Evolutionary conservation across 495 filamentous ascomycete genomes (phyloP).

Genomic region (Lindgomyces ingoldianus): DNA sequence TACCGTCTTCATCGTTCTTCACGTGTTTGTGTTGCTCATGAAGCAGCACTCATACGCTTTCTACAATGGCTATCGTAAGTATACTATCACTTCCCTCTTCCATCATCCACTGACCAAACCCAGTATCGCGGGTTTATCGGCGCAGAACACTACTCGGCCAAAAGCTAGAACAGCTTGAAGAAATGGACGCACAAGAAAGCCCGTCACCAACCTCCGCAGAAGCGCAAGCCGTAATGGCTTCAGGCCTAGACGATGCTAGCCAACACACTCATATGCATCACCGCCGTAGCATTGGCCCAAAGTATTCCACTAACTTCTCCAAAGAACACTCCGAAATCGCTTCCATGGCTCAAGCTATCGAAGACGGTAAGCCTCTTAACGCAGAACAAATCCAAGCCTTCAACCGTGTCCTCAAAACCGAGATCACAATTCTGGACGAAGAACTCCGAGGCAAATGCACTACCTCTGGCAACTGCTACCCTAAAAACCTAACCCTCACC

Average conservation of each 20-base stretch:
- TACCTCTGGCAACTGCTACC: conserved; percentile 53
- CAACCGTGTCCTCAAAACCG: conserved; percentile 59
- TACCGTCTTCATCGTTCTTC: conserved; percentile 70
- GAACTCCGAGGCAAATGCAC: conserved; percentile 62
- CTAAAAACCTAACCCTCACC: conserved; percentile 62
- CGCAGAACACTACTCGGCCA: conserved; percentile 48
- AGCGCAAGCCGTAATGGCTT: conserved; percentile 29
- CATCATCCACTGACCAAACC: conserved; percentile 4
- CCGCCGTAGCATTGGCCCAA: conserved; percentile 46
- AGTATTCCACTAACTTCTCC: conserved; percentile 41
- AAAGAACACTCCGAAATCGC: conserved; percentile 53
- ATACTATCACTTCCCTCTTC: not conserved
- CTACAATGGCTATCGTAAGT: conserved; percentile 67
- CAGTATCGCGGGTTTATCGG: conserved; percentile 60
- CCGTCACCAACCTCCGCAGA: conserved; percentile 37
- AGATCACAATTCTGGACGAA: conserved; percentile 61
- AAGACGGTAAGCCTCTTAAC: conserved; percentile 58
- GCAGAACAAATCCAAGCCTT: conserved; percentile 60
- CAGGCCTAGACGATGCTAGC: conserved; percentile 44
- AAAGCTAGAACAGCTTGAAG: conserved; percentile 51
- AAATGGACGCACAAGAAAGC: conserved; percentile 36
- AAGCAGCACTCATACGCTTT: conserved; percentile 77
- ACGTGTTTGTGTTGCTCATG: conserved; percentile 72
- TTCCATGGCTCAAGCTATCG: conserved; percentile 56
- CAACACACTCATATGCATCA: conserved; percentile 48